Evolutionary conservation across 495 filamentous ascomycete genomes (phyloP), one percentile per base, ranked within the genome.

Genomic region (Annulohypoxylon stygium): DNA sequence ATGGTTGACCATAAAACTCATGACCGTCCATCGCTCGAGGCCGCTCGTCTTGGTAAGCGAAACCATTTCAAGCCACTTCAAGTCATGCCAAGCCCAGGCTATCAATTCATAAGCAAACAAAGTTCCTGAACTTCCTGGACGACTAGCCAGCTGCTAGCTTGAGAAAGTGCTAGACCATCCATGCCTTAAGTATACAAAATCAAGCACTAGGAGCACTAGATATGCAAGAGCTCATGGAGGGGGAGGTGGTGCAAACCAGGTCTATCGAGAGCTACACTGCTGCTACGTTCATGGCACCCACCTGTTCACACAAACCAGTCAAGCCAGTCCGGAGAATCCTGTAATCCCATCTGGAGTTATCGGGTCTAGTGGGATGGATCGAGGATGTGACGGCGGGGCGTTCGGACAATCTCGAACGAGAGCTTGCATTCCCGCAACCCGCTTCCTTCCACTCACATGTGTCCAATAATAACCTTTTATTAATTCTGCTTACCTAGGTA

Each of bases 351-450:
- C 67, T 67, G 60, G 67, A 71, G 67, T 71, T 75, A 75, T 75
- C 71, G 71, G 71, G 66, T 34, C 67, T 67, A 68, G 67, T 60
- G 72, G 60, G 67, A 61, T 65, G 71, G 66, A 74, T 70, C 71
- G 71, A 45, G 72, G 67, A 71, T 75, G 72, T 68, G 72, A 75
- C 67, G 64, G 67, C 67, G 67, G 72, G 67, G 72, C 67, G 58
- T 51, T 75, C 72, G 72, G 72, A 71, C 72, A 75, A 75, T 71
- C 72, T 75, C 55, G 47, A 71, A 71, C 67, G 59, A 68, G 51
- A 47, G 67, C 72, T 75, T 75, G 72, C 72, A 71, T 68, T 75
- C 67, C 72, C 72, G 72, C 72, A 75, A 71, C 72, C 72, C 71
- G 67, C 71, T 71, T 64, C 59, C 58, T 55, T 63, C 36, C 14